Evolutionary conservation across 306 rosid species (phyloP), one percentile per base, ranked within the genome.

Genomic region (Arachis hypogaea): DNA sequence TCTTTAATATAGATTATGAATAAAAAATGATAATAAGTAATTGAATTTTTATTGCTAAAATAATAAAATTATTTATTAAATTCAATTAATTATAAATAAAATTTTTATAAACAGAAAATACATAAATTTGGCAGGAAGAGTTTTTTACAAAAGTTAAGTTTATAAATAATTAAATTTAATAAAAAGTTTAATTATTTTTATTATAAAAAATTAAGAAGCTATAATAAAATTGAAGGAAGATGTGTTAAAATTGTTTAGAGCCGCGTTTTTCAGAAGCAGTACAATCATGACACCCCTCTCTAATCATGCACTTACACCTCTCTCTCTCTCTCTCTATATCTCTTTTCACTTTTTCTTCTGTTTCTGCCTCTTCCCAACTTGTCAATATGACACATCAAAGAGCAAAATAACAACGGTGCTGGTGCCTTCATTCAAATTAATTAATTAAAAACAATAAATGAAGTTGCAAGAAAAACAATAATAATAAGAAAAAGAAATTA

Each of bases 211-310:
- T 22, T 22, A 22, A 22, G 28, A 22, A 22, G 28, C 28, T 22
- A 22, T 22, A 22, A 22, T 22, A 22, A 22, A 54, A 65, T 11
- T 57, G 3, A 1, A 12, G 40, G 7, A 11, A 40, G 8, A 0
- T 44, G 45, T 66, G 77, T 73, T 73, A 69, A 65, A 71, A 69
- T 77, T 65, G 66, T 33, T 81, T 44, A 63, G 85, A 85, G 89
- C 96, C 85, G 97, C 89, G 87, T 80, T 88, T 82, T 80, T 75
- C 90, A 88, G 94, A 79, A 43, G 1, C 12, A 71, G 89, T 88
- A 88, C 93, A 83, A 90, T 90, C 80, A 86, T 88, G 83, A 86
- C 79, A 59, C 71, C 59, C 77, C 77, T 54, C 83, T 73, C 85
- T 83, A 85, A 86, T 88, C 92, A 87, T 82, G 76, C 86, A 80